Percentiles rank a stretch among this genome's conserved stretches.
phyloP scores from a whole-genome alignment of 768 basidiomycete species.

The Naganishia onofrii region DNA sequence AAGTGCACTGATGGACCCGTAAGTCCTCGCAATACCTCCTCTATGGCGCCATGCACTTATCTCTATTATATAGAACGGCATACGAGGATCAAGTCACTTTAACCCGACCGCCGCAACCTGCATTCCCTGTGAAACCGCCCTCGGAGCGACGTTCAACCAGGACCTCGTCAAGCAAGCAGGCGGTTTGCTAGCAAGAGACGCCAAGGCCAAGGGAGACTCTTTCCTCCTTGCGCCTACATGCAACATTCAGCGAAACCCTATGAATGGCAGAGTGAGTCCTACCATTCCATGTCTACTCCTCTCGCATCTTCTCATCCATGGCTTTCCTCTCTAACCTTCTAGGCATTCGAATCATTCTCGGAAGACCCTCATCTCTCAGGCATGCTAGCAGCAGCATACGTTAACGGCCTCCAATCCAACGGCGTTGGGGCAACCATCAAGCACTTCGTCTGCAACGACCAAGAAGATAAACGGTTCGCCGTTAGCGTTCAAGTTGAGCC shows the following conservation, averaged over 20 bases:
- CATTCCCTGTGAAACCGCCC: slow-evolving; percentile 66
- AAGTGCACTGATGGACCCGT: slow-evolving; percentile 28
- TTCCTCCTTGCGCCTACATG: slow-evolving; percentile 69
- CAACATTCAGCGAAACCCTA: slow-evolving; percentile 63
- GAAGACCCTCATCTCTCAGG: slow-evolving; percentile 68
- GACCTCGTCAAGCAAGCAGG: slow-evolving; percentile 62
- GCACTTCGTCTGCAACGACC: slow-evolving; percentile 68
- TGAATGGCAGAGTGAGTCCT: slow-evolving; percentile 42
- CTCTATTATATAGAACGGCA: slow-evolving; percentile 15
- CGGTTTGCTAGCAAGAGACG: slow-evolving; percentile 62
- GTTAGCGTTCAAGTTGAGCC: slow-evolving; percentile 53
- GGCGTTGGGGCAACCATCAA: slow-evolving; percentile 73
- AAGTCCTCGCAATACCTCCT: not conserved
- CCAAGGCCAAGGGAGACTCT: slow-evolving; percentile 62
- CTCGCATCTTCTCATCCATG: slow-evolving; percentile 53
- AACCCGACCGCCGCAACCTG: slow-evolving; percentile 59
- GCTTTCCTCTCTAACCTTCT: not conserved
- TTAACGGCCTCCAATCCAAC: slow-evolving; percentile 66
- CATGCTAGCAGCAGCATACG: slow-evolving; percentile 63
- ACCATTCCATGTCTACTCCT: slow-evolving; percentile 60
- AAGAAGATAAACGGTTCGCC: slow-evolving; percentile 63
- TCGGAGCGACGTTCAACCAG: slow-evolving; percentile 68
- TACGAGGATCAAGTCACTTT: slow-evolving; percentile 24
- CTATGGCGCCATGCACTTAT: not conserved
- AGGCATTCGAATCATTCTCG: slow-evolving; percentile 66